Conservation (phyloP, 139 green algal genomes). For the Picochlorum sp. region DNA sequence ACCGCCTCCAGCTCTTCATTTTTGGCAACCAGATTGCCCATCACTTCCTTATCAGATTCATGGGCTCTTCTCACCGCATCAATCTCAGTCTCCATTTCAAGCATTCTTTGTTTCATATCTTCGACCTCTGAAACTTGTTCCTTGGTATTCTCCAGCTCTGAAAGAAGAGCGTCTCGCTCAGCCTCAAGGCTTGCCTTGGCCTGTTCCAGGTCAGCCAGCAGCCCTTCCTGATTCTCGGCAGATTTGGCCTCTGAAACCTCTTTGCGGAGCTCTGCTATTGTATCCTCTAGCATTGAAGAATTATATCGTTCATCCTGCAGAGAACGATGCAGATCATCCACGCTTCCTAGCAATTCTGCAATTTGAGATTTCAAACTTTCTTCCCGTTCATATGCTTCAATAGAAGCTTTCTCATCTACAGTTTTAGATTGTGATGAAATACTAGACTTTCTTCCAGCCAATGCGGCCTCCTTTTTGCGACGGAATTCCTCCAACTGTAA, state of each 20-base stretch:
- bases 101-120: not conserved
- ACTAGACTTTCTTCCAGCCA: not conserved
- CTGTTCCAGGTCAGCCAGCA: too few relatives aligned
- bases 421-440: not conserved
- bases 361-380: slow-evolving; percentile 10
- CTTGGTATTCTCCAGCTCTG: not conserved
- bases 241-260: not conserved
- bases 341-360: slow-evolving; percentile 7
- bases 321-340: slow-evolving; percentile 14
- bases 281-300: slow-evolving; percentile 1
- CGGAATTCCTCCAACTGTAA: slow-evolving; percentile 16
- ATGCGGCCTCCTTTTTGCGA: slow-evolving; percentile 4
- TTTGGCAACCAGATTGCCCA: not conserved
- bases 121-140: not conserved
- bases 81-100: not conserved
- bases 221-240: not conserved
- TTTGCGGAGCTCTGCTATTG: not conserved
- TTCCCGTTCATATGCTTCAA: not conserved
- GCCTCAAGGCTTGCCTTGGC: not conserved
- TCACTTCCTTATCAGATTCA: not conserved
- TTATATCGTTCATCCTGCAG: slow-evolving; percentile 23
- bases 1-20: not conserved
- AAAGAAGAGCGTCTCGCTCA: slow-evolving; percentile 1
- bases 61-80: slow-evolving; percentile 1
- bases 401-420: not conserved